Evolutionary conservation across 2,329 filamentous ascomycete genomes (phyloP).

Genomic region (Aspergillus sp.): DNA sequence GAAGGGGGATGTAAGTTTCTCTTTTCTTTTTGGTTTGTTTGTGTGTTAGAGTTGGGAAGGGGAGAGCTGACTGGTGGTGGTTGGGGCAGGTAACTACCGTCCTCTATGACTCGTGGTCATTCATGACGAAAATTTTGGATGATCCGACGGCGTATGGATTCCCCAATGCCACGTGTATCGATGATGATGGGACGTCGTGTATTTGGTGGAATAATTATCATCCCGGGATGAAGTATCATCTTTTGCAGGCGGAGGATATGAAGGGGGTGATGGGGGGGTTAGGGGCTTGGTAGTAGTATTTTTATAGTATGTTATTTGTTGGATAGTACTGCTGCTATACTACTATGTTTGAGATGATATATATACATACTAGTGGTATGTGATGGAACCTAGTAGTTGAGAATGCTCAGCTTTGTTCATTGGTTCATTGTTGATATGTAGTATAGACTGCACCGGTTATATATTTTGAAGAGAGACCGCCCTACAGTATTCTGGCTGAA

Average conservation of each 20-base stretch:
- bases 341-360: background rate
- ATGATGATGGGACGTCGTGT: constrained; percentile 31
- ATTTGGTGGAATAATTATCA: constrained; percentile 40
- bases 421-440: background rate
- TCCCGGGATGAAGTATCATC: constrained; percentile 33
- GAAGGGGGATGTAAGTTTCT: constrained; percentile 26
- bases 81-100: constrained; percentile 26
- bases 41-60: no score
- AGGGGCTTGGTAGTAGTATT: constrained; percentile 26
- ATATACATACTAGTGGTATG: background rate
- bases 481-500: background rate
- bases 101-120: constrained; percentile 32
- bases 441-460: background rate
- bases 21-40: background rate
- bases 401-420: background rate
- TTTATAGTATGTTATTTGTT: no score
- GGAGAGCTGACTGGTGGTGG: background rate
- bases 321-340: background rate
- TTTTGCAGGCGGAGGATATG: constrained; percentile 35
- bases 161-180: constrained; percentile 31
- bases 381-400: no score
- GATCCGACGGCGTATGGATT: constrained; percentile 30
- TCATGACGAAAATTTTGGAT: constrained; percentile 34
- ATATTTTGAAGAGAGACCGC: background rate
- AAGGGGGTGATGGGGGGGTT: constrained; percentile 23